Evolutionary conservation across 2,329 filamentous ascomycete species (phyloP), one percentile per base, ranked within the genome.

Genomic region (Cladorrhinum sp.): DNA sequence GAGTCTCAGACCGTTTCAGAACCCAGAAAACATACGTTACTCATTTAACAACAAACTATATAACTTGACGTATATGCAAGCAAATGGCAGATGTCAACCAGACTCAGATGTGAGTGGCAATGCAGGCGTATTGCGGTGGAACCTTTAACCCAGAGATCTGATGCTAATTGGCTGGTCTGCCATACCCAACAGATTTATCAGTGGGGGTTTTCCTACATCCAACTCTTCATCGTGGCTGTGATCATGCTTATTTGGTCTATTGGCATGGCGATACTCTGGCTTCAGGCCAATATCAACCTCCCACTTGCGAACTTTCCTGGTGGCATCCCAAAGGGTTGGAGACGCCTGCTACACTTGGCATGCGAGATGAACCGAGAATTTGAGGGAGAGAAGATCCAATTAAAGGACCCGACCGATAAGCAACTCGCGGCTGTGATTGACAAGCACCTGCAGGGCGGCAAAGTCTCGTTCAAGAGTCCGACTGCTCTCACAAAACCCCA

Each of bases 201-300:
- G 14, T 56, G 54, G 54, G 54, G 54, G 9, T 56, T 56, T n/a
- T 56, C 54, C 6, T 56, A 46, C 24, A 36, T 56, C 3, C 54
- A 56, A 23, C 54, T 56, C 1, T 48, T 46, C 18, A 42, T 55
- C 9, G 28, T 20, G 9, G 16, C 39, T 9, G 21, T 39, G 8
- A 6, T 26, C 20, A 9, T 55, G 1, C 16, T 55, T 20, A 23
- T 46, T 10, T 55, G 53, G 53, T 55, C 53, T 16, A 16, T 36
- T 2, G 53, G 53, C 7, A 42, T 55, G 8, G 16, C 14, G 14
- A 33, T 55, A 23, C 9, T 55, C 18, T 55, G 53, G 53, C 33
- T 55, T 14, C 30, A 55, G n/a, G 28, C 53, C 10, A 18, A 42
- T 4, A 23, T 55, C 33, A 55, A 55, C 30, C n/a, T 55, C 2